phyloP scores from a whole-genome alignment of 305 asterid species.

The Solanum hybrid region DNA sequence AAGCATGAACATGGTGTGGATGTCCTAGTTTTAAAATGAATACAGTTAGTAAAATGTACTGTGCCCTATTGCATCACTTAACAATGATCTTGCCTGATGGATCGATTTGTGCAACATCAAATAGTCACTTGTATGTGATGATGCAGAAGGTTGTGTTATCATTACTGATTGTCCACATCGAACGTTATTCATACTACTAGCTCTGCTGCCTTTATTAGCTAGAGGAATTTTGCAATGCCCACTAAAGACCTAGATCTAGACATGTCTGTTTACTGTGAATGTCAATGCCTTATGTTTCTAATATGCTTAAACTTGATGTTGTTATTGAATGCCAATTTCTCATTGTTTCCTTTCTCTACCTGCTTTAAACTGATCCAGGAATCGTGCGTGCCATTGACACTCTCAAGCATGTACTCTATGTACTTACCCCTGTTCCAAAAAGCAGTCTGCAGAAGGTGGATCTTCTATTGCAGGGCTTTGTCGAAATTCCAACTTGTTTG shows the following conservation, averaged over 20 bases:
- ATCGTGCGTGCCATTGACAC: constrained; percentile 81
- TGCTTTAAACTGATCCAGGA: constrained; percentile 35
- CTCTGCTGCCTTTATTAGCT: not conserved
- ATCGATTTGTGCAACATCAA: not conserved
- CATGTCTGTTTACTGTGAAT: not conserved
- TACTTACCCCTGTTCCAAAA: constrained; percentile 76
- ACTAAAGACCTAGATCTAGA: not conserved
- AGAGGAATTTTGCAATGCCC: not conserved
- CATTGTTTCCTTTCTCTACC: not conserved
- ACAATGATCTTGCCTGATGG: not conserved
- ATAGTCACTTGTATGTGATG: not conserved
- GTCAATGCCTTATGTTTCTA: not conserved
- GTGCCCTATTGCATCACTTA: not conserved
- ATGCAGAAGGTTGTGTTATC: not conserved
- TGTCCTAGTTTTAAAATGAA: not conserved
- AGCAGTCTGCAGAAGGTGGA: constrained; percentile 66
- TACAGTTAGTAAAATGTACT: not conserved
- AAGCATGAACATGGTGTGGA: not conserved
- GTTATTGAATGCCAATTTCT: not conserved
- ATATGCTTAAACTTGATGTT: not conserved
- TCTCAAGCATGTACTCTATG: constrained; percentile 38
- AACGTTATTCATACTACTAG: not conserved
- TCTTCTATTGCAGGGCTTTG: constrained; percentile 71
- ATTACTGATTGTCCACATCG: not conserved
- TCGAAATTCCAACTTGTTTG: constrained; percentile 62